Evolutionary conservation across 331 rosid species (phyloP).

Genomic region (Arachis monticola): DNA sequence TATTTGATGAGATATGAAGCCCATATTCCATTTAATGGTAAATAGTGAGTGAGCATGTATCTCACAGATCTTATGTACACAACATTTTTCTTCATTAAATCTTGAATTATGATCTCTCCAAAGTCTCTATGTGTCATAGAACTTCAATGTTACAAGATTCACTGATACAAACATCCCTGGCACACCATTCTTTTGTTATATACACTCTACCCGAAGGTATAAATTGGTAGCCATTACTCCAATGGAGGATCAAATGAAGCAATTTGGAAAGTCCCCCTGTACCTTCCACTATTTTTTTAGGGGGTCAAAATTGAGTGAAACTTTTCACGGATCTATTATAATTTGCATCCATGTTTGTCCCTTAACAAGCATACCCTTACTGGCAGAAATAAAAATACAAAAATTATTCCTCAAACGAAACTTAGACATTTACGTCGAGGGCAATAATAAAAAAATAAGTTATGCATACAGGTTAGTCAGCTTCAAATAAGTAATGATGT

Average conservation of each 20-base stretch:
- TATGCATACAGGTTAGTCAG: background rate
- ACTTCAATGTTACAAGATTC: background rate
- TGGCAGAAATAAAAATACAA: background rate
- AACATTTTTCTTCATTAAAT: background rate
- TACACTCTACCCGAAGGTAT: background rate
- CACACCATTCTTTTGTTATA: background rate
- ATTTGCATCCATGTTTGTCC: too few relatives aligned
- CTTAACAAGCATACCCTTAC: too few relatives aligned
- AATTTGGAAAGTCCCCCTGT: background rate
- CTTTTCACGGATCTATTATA: too few relatives aligned
- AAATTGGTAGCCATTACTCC: background rate
- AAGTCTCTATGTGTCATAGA: constrained; percentile 34
- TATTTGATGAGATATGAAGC: too few relatives aligned
- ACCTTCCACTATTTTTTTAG: too few relatives aligned
- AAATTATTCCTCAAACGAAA: background rate
- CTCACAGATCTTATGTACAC: too few relatives aligned
- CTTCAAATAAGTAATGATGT: background rate
- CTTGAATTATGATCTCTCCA: background rate
- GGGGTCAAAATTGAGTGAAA: too few relatives aligned
- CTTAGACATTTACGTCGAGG: background rate
- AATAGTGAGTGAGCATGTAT: too few relatives aligned
- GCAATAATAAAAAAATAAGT: background rate
- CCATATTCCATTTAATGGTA: too few relatives aligned
- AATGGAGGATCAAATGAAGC: background rate
- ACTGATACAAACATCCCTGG: background rate